phyloP scores from a whole-genome alignment of 2,329 filamentous ascomycete species.

The Gaeumannomyces tritici region DNA sequence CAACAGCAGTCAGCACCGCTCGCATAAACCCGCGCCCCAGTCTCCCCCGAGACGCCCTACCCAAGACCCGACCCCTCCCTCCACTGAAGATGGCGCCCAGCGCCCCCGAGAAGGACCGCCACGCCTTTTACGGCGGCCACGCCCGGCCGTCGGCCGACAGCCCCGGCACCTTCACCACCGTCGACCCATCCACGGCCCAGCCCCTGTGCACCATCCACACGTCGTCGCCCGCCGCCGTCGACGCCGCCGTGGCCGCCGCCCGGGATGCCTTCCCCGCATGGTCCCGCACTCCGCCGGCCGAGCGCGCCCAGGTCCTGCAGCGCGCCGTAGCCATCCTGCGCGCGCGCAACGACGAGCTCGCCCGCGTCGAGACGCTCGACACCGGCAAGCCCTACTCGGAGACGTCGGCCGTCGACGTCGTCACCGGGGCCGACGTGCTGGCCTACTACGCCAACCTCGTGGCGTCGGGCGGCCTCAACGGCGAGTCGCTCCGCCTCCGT shows the following conservation, averaged over 20 bases:
- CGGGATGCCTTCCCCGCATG: conserved; percentile 63
- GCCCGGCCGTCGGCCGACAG: conserved; percentile 50
- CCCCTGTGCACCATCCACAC: conserved; percentile 63
- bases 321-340: conserved; percentile 66
- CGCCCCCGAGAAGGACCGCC: conserved; percentile 28
- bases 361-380: conserved; percentile 70
- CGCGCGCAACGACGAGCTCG: conserved; percentile 68
- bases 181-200: conserved; percentile 64
- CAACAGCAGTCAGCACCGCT: not conserved
- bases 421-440: conserved; percentile 59
- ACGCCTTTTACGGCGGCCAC: conserved; percentile 69
- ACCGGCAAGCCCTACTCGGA: conserved; percentile 82
- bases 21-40: not conserved
- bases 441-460: conserved; percentile 60
- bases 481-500: conserved; percentile 56
- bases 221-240: conserved; percentile 57
- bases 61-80: not conserved
- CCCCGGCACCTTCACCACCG: conserved; percentile 55
- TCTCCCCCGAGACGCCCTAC: not conserved
- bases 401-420: conserved; percentile 74
- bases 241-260: conserved; percentile 63
- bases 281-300: conserved; percentile 66
- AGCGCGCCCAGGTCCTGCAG: conserved; percentile 68
- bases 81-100: not conserved
- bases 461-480: conserved; percentile 49